Percentiles rank a stretch among this genome's conserved stretches.
These are phyloP conservation scores for Globisporangium irregulare DNA, from an alignment of 352 stramenopile genomes.

Conservation along the genomic window DNA sequence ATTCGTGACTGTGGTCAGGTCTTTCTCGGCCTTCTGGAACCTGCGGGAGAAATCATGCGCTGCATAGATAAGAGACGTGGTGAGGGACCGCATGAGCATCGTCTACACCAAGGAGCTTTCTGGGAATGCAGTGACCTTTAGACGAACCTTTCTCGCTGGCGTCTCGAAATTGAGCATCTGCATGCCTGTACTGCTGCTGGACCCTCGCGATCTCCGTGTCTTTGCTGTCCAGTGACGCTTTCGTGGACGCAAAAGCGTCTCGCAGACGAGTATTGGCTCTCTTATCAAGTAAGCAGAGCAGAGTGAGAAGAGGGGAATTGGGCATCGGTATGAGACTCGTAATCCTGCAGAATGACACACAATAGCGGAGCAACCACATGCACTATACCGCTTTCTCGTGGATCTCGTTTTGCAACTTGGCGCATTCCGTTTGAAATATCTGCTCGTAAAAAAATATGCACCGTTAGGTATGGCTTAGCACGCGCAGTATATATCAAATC, in stretches of 20 bases:
- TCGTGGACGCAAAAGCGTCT: constrained; percentile 51
- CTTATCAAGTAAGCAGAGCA: constrained; percentile 15
- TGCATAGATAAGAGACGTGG: not conserved
- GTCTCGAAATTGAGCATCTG: constrained; percentile 27
- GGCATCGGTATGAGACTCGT: not conserved
- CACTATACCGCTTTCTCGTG: constrained; percentile 42
- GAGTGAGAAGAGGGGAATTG: not conserved
- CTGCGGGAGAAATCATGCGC: constrained; percentile 21
- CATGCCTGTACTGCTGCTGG: constrained; percentile 27
- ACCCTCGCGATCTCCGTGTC: constrained; percentile 37
- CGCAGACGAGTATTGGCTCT: constrained; percentile 44
- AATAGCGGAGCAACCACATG: not conserved
- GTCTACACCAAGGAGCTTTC: no score
- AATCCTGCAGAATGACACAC: not conserved
- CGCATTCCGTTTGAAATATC: constrained; percentile 33
- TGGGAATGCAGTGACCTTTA: no score
- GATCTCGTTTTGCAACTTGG: constrained; percentile 38
- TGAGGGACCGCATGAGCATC: not conserved
- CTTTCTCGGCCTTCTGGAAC: constrained; percentile 26
- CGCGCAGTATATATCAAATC: not conserved
- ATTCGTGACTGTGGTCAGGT: constrained; percentile 30
- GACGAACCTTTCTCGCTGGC: constrained; percentile 27
- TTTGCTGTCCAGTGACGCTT: constrained; percentile 43
- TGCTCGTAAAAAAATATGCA: constrained; percentile 11
- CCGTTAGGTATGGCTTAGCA: not conserved